phyloP scores from a whole-genome alignment of 495 filamentous ascomycete genomes.

The Aspergillus taichungensis region DNA sequence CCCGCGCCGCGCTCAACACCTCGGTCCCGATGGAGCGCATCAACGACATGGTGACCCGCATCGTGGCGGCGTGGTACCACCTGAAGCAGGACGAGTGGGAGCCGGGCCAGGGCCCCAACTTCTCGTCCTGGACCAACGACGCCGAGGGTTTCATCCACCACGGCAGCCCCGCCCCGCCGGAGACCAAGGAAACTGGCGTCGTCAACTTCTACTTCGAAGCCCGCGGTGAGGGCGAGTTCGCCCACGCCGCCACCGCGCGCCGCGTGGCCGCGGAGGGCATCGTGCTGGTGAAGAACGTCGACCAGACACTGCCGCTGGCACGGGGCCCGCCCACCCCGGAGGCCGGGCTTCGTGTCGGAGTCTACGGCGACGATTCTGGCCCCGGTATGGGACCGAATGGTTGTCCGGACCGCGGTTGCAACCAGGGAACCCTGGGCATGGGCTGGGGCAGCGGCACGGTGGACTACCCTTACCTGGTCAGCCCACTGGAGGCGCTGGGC shows the following conservation, averaged over 20 bases:
- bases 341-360: constrained; percentile 50
- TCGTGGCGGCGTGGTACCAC: constrained; percentile 91
- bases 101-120: constrained; percentile 68
- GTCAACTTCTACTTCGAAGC: constrained; percentile 77
- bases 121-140: constrained; percentile 82
- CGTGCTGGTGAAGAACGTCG: constrained; percentile 73
- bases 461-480: constrained; percentile 74
- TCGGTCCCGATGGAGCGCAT: constrained; percentile 74
- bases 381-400: constrained; percentile 60
- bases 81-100: constrained; percentile 68
- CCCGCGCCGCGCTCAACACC: constrained; percentile 68
- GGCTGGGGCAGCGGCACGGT: constrained; percentile 91
- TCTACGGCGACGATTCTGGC: constrained; percentile 83
- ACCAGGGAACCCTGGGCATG: constrained; percentile 71
- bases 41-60: constrained; percentile 88
- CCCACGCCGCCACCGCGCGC: constrained; percentile 62
- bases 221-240: constrained; percentile 47
- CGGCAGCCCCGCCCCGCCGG: constrained; percentile 57
- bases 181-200: constrained; percentile 41
- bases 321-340: constrained; percentile 37
- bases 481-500: constrained; percentile 59
- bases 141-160: constrained; percentile 54
- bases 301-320: constrained; percentile 53
- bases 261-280: constrained; percentile 76
- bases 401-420: constrained; percentile 70